Conservation (phyloP, 2,329 filamentous ascomycete species). For the Fusarium albidum region DNA sequence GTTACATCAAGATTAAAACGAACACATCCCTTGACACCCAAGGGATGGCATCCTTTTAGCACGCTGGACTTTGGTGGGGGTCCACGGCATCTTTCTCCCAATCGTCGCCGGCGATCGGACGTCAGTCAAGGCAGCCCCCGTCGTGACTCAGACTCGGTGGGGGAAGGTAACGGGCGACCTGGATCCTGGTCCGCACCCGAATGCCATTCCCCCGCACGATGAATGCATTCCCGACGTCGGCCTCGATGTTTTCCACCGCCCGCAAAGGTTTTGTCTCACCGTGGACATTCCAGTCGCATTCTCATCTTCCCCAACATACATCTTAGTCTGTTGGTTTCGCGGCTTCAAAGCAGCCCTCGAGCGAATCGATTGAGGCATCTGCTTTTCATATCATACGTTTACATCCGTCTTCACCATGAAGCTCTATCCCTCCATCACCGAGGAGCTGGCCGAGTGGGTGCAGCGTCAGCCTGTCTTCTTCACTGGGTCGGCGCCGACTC, state of each 20-base stretch:
- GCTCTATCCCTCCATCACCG: slow-evolving; percentile 63
- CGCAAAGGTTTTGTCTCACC: slow-evolving; percentile 12
- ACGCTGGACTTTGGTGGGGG: slow-evolving; percentile 32
- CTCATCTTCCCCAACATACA: slow-evolving; percentile 7
- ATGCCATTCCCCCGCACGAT: slow-evolving; percentile 32
- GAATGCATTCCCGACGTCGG: slow-evolving; percentile 15
- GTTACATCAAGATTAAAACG: slow-evolving; percentile 12
- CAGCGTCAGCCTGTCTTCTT: slow-evolving; percentile 77
- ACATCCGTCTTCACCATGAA: slow-evolving; percentile 60
- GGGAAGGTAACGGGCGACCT: slow-evolving; percentile 15
- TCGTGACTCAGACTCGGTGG: slow-evolving; percentile 32
- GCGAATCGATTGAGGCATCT: slow-evolving; percentile 21
- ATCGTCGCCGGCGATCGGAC: slow-evolving; percentile 32
- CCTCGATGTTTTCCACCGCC: slow-evolving; percentile 20
- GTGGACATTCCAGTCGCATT: slow-evolving; percentile 21
- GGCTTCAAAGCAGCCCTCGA: slow-evolving; percentile 22
- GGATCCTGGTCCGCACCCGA: slow-evolving; percentile 21
- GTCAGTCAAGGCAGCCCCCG: slow-evolving; percentile 15
- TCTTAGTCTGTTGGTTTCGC: slow-evolving; percentile 21
- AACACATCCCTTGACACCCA: slow-evolving; percentile 11
- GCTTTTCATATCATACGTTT: slow-evolving; percentile 33
- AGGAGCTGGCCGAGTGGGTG: slow-evolving; percentile 69
- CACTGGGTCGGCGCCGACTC: slow-evolving; percentile 74
- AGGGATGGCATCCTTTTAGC: slow-evolving; percentile 15
- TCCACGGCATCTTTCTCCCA: slow-evolving; percentile 28